Base-by-base conservation (phyloP, 1,139 yeast genomes). In the Hanseniaspora uvarum region DNA sequence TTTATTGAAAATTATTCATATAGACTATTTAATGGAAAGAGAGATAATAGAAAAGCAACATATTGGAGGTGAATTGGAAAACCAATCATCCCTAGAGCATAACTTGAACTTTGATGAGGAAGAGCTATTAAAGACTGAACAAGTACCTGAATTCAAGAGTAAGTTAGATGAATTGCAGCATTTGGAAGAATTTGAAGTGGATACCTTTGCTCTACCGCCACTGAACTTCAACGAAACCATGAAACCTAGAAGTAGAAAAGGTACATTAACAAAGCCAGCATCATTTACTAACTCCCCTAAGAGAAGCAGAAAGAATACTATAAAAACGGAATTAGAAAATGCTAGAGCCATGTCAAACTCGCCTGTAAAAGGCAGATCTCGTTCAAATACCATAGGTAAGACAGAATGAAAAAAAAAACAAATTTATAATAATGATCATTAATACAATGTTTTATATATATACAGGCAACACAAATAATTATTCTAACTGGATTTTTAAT, bases 181-280 rank as follows among this genome's bases (percentile, higher is more conserved):
- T 1, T 3, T 40, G 21, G 46, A 39, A 3, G 33, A 26, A n/a
- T 28, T 43, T 5, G 53, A 49, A 5, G 28, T 16, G 1, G 53
- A 49, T 40, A 50, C 39, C 5, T 50, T 50, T 21, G 24, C 53
- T 7, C 37, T 50, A 19, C 53, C 53, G 12, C 48, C 53, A n/a
- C 11, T 50, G 11, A 24, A 14, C 36, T 50, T 43, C 38, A 40
- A 37, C n/a, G 48, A 44, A 5, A 5, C n/a, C 11, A 24, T 18
- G 26, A 50, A 44, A 19, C 53, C 53, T 14, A 50, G 53, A 50
- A 50, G 53, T 16, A 50, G 53, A 50, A 50, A 28, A 16, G 48
- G 47, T 12, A 50, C 53, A n/a, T 31, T 50, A 24, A 50, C 48
- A 5, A 44, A 37, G 10, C 26, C 16, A 26, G 14, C 34, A 14